Evolutionary conservation across 75 land plant species (phyloP).

Genomic region (Pinus taeda): DNA sequence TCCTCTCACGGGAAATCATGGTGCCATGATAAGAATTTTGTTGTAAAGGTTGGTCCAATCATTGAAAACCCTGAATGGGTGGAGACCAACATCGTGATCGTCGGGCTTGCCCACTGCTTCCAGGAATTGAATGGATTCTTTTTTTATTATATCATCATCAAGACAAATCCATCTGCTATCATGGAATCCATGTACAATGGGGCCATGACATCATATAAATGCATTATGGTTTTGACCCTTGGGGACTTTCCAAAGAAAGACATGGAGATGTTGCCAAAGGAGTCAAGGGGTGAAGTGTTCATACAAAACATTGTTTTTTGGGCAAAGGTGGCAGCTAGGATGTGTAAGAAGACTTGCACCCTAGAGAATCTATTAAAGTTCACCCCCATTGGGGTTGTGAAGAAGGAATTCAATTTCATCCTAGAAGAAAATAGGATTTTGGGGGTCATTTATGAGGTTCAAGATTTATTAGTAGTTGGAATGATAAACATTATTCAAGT

Average conservation of each 20-base stretch:
- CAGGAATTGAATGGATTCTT: slow-evolving; percentile 4
- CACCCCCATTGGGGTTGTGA: no score
- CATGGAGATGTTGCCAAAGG: slow-evolving; percentile 19
- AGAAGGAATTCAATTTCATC: no score
- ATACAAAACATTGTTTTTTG: slow-evolving; percentile 32
- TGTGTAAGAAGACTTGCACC: slow-evolving; percentile 41
- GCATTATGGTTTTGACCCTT: slow-evolving; percentile 22
- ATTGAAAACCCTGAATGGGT: slow-evolving; percentile 41
- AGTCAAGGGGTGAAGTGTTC: slow-evolving; percentile 15
- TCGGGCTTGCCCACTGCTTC: slow-evolving; percentile 48
- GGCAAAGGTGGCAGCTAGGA: slow-evolving; percentile 36
- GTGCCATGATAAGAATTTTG: not conserved
- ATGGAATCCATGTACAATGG: slow-evolving; percentile 55
- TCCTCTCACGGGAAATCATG: not conserved
- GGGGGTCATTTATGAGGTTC: no score
- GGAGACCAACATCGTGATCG: slow-evolving; percentile 31
- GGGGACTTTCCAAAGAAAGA: slow-evolving; percentile 35
- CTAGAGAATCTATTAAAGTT: not conserved
- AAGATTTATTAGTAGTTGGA: no score
- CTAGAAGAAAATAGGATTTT: no score
- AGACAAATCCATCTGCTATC: slow-evolving; percentile 31
- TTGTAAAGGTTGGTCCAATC: not conserved
- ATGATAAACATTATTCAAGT: no score
- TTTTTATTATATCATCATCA: slow-evolving; percentile 28
- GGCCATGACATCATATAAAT: slow-evolving; percentile 30